phyloP scores from a whole-genome alignment of 208 protist species.

The Leishmania tarentolae region DNA sequence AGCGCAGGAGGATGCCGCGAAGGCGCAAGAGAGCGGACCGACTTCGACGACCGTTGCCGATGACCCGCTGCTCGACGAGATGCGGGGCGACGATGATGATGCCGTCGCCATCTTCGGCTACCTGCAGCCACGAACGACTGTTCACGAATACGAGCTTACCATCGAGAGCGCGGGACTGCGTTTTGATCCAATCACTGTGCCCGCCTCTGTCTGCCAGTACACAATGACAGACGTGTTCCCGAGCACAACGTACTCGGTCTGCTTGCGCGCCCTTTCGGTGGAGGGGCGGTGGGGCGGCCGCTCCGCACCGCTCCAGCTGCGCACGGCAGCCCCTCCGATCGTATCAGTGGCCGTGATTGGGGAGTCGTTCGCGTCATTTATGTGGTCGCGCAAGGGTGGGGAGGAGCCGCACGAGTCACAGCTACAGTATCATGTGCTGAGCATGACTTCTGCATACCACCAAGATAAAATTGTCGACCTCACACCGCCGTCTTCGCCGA shows the following conservation, averaged over 20 bases:
- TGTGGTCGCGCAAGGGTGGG: constrained; percentile 55
- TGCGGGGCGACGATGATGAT: neutral
- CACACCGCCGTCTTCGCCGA: constrained; percentile 16
- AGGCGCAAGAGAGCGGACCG: constrained; percentile 11
- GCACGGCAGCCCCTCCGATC: constrained; percentile 59
- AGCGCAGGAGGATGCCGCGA: neutral
- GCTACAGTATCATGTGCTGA: constrained; percentile 74
- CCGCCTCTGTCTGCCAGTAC: constrained; percentile 39
- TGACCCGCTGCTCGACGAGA: constrained; percentile 4
- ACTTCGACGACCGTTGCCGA: neutral
- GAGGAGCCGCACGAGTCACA: constrained; percentile 60
- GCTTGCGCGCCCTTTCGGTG: constrained; percentile 64
- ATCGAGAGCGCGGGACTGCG: constrained; percentile 28
- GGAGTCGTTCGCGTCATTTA: constrained; percentile 84
- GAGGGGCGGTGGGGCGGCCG: constrained; percentile 75
- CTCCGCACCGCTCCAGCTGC: constrained; percentile 61
- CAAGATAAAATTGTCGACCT: constrained; percentile 46
- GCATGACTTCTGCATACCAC: constrained; percentile 49
- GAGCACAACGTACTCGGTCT: constrained; percentile 70
- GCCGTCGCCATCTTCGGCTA: constrained; percentile 18
- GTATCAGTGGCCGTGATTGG: constrained; percentile 57
- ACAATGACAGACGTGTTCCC: constrained; percentile 66
- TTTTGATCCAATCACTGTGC: constrained; percentile 28
- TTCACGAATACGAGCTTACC: constrained; percentile 38
- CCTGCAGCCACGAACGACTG: constrained; percentile 22